Evolutionary conservation across 208 protist species (phyloP), one percentile per base, ranked within the genome.

Genomic region (Leishmania major): DNA sequence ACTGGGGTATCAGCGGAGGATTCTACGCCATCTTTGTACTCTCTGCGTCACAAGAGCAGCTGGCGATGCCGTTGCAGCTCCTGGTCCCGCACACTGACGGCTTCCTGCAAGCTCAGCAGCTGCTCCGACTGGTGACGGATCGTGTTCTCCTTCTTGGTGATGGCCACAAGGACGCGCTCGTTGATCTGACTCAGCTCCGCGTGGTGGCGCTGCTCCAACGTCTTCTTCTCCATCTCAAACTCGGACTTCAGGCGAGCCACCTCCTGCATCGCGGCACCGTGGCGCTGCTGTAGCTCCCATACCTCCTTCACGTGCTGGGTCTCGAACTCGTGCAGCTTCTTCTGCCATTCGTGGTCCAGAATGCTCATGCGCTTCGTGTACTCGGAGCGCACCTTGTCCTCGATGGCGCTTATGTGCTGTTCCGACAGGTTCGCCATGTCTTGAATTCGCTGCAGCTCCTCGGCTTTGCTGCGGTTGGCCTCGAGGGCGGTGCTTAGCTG

Each of bases 151-250:
- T 92, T 95, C 55, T 85, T 87, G 19, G 94, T 94, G 79, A 97
- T 81, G 10, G 94, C 89, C 40, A 97, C 92, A 0, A 97, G 84
- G 67, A 97, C 87, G 66, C 88, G 87, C 79, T 96, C 94, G 79
- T 97, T 96, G 73, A 97, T 95, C 75, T 93, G 86, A 28, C 82
- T 92, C 15, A 97, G 88, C 85, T 95, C 91, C 45, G 87, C 87
- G 78, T 90, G 84, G 80, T 97, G 92, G 64, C 90, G 90, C 82
- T 96, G 95, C 78, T 96, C 93, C 78, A 92, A 79, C 47, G 87
- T 88, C 60, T 88, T 87, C 70, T 84, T 88, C 59, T 95, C 88
- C 59, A 89, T 80, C 55, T 91, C 87, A n/a, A 86, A 84, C 64
- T 88, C 86, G 37, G 83, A 74, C 77, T 84, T 86, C n/a, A 86